Base-by-base conservation (phyloP, 768 basidiomycete genomes). In the Suillus discolor region DNA sequence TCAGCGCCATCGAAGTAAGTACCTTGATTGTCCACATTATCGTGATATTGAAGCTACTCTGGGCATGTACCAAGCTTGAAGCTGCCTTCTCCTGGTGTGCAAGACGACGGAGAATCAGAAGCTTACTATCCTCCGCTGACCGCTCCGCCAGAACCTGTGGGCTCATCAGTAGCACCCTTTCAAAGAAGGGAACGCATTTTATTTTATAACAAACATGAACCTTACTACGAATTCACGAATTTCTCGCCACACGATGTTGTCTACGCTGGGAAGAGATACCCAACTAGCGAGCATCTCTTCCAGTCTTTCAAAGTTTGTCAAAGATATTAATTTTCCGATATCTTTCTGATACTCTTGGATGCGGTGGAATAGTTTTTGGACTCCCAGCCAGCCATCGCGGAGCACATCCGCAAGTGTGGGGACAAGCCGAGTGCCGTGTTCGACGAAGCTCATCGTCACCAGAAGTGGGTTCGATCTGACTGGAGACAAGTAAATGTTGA, bases 221-320 rank as follows among this genome's bases (percentile, higher is more conserved):
- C 88, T 13, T 81, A 89, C 71, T 89, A 90, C 66, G 89, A 87
- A 8, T 90, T 91, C 71, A 90, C 89, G 49, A 90, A 90, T 73
- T 91, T 91, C 74, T 91, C 91, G 12, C 73, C 85, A 0, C 89
- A 91, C 73, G 80, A 85, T 53, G 84, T 92, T 12, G 69, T 79
- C 12, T 88, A 89, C 72, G 82, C 85, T 39, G 86, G 86, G 47
- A 88, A 86, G 71, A 80, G 76, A 62, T 92, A 91, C 71, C 89
- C 90, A 1, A 92, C 90, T 0, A 89, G 89, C 71, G 91, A 91
- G 72, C 91, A 92, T 74, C 82, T 92, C 13, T 92, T 90, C 71
- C 90, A 92, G 69, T 87, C 90, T 3, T 84, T 91, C 78, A 91
- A 90, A 73, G 89, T 87, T 63, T 13, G 74, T 61, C 12, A 54